Evolutionary conservation across 768 basidiomycete genomes (phyloP), one percentile per base, ranked within the genome.

Genomic region (Naganishia vishniacii): DNA sequence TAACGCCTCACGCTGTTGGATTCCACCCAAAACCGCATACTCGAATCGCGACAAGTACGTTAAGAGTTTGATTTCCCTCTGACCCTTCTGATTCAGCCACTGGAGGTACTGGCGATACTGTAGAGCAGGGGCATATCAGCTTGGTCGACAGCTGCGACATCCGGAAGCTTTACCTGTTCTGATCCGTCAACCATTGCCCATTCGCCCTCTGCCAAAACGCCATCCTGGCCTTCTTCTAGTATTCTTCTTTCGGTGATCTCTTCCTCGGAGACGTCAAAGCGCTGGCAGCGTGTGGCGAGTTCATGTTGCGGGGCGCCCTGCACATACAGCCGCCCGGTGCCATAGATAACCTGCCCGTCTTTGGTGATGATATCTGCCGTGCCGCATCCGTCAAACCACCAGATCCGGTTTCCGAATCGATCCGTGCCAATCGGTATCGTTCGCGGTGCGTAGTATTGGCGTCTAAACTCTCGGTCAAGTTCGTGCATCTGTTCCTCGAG

Each of bases 311-410:
- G 88, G 26, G 90, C 89, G 0, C 94, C 95, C 77, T 99, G 95
- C 29, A 99, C 78, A 75, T 97, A 95, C 49, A 99, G 73, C 59
- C 94, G 81, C 5, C 92, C 95, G 20, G 91, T 86, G 11, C 91
- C 91, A 72, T 90, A 94, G 75, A 87, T 83, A 29, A 87, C 83
- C 29, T 85, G 83, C 3, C 88, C 88, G 16, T 88, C 88, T 67
- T 84, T 85, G 42, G 86, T 87, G 63, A 91, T 80, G 59, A 94
- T 78, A 47, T 87, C 85, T 48, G 86, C 86, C 5, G 86, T 85
- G 7, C 94, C 94, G 82, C 92, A 84, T 11, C 94, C 94, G 77
- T 99, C 94, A 74, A 97, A 90, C 94, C 94, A 99, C 94, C 94
- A 99, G 65, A 95, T 81, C 32, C 89, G 85, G 74, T 95, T 94